Percentiles rank a stretch among this genome's conserved stretches.
These are phyloP conservation scores for Chiua virens DNA, from an alignment of 768 basidiomycete genomes.

Conservation along the genomic window DNA sequence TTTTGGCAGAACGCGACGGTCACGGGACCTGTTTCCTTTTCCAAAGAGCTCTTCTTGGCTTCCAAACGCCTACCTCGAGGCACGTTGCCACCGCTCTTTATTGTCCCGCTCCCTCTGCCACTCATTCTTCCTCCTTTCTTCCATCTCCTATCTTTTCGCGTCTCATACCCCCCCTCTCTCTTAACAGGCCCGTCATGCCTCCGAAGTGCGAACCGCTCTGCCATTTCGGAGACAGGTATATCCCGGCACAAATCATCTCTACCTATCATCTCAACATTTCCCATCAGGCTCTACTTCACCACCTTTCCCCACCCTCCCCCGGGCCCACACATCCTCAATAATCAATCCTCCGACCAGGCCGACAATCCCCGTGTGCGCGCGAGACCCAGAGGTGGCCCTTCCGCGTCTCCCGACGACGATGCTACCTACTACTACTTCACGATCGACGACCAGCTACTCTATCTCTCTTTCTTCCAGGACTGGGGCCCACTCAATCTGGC, in stretches of 20 bases:
- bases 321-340: slow-evolving; percentile 62
- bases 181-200: slow-evolving; percentile 30
- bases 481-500: slow-evolving; percentile 91
- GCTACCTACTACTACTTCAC: slow-evolving; percentile 88
- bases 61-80: slow-evolving; percentile 29
- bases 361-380: slow-evolving; percentile 64
- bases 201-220: slow-evolving; percentile 72
- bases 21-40: slow-evolving; percentile 38
- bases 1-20: slow-evolving; percentile 35
- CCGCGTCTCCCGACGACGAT: slow-evolving; percentile 69
- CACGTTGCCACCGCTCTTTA: slow-evolving; percentile 28
- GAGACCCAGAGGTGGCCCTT: slow-evolving; percentile 56
- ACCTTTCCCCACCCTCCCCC: slow-evolving; percentile 82
- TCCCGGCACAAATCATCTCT: slow-evolving; percentile 25
- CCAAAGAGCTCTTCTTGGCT: slow-evolving; percentile 9
- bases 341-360: slow-evolving; percentile 47
- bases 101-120: slow-evolving; percentile 20
- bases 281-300: slow-evolving; percentile 79
- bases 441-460: slow-evolving; percentile 88
- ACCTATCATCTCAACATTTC: background rate
- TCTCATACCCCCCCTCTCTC: too few species aligned
- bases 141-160: too few species aligned
- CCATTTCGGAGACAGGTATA: slow-evolving; percentile 70
- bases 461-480: slow-evolving; percentile 93
- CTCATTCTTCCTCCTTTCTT: background rate